phyloP scores from a whole-genome alignment of 2,329 filamentous ascomycete species.

The Hypocreales sp. region DNA sequence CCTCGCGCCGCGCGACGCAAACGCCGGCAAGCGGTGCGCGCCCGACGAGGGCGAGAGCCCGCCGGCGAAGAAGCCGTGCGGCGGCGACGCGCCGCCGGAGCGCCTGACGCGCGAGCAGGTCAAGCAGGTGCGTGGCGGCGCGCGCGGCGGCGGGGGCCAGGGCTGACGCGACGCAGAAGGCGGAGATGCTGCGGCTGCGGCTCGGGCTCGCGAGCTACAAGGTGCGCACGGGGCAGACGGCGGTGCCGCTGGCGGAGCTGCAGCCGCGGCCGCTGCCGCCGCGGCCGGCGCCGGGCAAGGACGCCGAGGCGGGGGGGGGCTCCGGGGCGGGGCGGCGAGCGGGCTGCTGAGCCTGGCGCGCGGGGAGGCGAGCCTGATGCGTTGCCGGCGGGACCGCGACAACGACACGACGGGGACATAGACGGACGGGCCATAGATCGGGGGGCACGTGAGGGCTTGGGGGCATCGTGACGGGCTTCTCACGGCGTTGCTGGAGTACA shows the following conservation, averaged over 20 bases:
- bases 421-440: too few species aligned
- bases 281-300: constrained; percentile 6
- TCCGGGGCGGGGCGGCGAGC: constrained; percentile 33
- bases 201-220: constrained; percentile 62
- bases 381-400: too few species aligned
- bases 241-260: constrained; percentile 47
- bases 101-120: constrained; percentile 35
- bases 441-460: too few species aligned
- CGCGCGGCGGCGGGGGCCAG: too few species aligned
- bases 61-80: constrained; percentile 17
- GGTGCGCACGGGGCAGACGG: constrained; percentile 54
- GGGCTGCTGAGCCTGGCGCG: constrained; percentile 33
- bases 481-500: too few species aligned
- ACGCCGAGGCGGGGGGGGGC: constrained; percentile 6
- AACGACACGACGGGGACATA: too few species aligned
- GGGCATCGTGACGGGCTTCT: too few species aligned
- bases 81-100: constrained; percentile 4
- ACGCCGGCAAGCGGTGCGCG: too few species aligned
- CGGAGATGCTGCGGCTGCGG: constrained; percentile 50
- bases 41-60: too few species aligned
- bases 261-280: constrained; percentile 20
- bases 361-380: constrained; percentile 1
- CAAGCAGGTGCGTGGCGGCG: constrained; percentile 25
- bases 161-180: too few species aligned
- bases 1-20: constrained; percentile 29